Base-by-base conservation (phyloP, 305 asterid species). In the Stenogyne calaminthoides region DNA sequence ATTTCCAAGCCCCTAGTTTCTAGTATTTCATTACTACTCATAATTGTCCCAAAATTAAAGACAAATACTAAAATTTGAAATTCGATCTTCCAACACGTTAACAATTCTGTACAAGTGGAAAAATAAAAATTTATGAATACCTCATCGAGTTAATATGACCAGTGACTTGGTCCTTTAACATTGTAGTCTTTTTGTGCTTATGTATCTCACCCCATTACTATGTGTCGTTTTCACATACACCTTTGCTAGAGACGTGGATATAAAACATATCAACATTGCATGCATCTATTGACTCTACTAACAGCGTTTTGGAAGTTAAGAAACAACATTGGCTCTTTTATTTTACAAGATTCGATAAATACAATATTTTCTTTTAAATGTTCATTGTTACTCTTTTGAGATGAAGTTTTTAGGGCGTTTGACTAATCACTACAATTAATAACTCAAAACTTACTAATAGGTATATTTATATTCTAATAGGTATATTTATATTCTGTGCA, bases 61-160 rank as follows among this genome's bases (percentile, higher is more conserved):
- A 69, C 75, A 76, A 68, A 51, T 22, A 51, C 79, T 69, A 58
- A 22, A 51, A 8, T 60, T 27, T 54, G 49, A 12, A 68, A 5
- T 60, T 20, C n/a, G n/a, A n/a, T n/a, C 4, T 44, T 7, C 37
- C 29, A 36, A 67, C 34, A 32, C 36, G 36, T 32, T 32, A 46
- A 67, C 20, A 44, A 47, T 40, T 59, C 6, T 29, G 69, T 14
- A 75, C 70, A 10, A 63, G 15, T 66, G 18, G 68, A 74, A 10
- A 27, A n/a, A 10, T 27, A 0, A 14, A 15, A 51, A 7, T 19
- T 20, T 22, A 6, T 5, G 25, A 34, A 6, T 16, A 6, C 32
- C 32, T 18, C 22, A 16, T 16, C n/a, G 0, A 64, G 20, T 39
- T 54, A 44, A n/a, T 67, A n/a, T 67, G 78, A 75, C 74, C 49